phyloP scores from a whole-genome alignment of 2,329 filamentous ascomycete species.

The Verticillium nonalfalfae region DNA sequence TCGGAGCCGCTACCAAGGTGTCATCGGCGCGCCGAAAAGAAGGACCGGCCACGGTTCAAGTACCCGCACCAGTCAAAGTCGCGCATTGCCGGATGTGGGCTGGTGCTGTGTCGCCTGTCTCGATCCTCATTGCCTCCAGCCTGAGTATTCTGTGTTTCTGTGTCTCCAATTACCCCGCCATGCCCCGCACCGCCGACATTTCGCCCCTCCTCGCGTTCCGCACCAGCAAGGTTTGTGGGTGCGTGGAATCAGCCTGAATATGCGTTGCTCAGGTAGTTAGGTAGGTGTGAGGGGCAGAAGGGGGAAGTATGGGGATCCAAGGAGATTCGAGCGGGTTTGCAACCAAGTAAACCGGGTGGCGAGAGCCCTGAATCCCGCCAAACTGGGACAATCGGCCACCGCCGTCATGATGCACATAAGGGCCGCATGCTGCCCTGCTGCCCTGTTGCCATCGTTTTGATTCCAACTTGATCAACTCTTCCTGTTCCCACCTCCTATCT shows the following conservation, averaged over 20 bases:
- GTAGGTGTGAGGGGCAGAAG: background rate
- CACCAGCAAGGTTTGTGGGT: background rate
- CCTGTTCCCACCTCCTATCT: background rate
- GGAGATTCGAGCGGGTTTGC: background rate
- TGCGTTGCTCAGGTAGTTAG: background rate
- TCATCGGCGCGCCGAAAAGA: background rate
- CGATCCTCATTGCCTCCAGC: background rate
- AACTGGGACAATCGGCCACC: background rate
- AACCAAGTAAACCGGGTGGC: background rate
- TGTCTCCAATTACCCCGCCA: background rate
- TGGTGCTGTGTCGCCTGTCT: background rate
- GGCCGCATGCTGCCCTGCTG: background rate
- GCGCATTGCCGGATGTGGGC: background rate
- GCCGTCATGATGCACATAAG: background rate
- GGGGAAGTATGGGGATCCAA: background rate
- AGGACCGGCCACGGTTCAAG: background rate
- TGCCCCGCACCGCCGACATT: background rate
- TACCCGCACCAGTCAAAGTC: background rate
- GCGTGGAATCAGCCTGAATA: background rate
- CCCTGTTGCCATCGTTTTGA: background rate
- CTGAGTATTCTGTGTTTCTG: background rate
- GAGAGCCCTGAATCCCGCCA: background rate
- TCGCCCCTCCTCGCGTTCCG: background rate
- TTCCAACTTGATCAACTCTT: background rate
- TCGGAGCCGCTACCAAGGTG: background rate